Conservation (phyloP, 2,329 filamentous ascomycete genomes). For the Albifimbria verrucaria region DNA sequence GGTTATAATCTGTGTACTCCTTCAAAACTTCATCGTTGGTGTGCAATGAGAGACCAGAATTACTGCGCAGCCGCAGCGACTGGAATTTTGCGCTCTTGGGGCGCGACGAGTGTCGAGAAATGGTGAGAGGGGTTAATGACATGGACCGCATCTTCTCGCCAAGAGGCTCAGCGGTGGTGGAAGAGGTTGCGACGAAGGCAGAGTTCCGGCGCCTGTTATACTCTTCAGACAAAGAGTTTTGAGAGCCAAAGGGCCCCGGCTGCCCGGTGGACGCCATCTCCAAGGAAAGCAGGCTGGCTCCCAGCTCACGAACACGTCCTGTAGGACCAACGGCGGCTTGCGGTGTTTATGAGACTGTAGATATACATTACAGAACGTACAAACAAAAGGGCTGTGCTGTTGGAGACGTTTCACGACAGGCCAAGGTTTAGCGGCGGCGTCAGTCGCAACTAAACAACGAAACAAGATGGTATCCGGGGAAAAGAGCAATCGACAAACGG, state of each 20-base stretch:
- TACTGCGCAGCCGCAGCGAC: conserved; percentile 35
- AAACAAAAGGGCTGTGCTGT: not conserved
- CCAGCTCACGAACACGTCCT: not conserved
- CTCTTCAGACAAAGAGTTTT: not conserved
- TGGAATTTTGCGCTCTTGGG: conserved; percentile 26
- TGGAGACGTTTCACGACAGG: not conserved
- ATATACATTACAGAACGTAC: not conserved
- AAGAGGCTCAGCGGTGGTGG: not conserved
- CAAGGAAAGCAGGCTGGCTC: not conserved
- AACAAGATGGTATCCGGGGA: not conserved
- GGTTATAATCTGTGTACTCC: conserved; percentile 44
- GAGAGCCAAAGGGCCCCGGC: not conserved
- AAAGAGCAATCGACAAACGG: not conserved
- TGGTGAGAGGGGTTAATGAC: not conserved
- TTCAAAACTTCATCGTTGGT: conserved; percentile 40
- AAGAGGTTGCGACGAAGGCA: not conserved
- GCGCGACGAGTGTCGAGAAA: conserved; percentile 4
- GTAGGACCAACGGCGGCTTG: not conserved
- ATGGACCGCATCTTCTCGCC: not conserved
- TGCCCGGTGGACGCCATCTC: not conserved
- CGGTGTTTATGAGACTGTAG: not conserved
- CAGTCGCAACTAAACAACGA: not conserved
- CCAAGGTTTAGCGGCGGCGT: not conserved
- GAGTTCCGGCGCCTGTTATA: not conserved
- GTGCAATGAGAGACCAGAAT: conserved; percentile 43